Evolutionary conservation across 208 protist genomes (phyloP), one percentile per base, ranked within the genome.

Genomic region (Trypanosoma theileri): DNA sequence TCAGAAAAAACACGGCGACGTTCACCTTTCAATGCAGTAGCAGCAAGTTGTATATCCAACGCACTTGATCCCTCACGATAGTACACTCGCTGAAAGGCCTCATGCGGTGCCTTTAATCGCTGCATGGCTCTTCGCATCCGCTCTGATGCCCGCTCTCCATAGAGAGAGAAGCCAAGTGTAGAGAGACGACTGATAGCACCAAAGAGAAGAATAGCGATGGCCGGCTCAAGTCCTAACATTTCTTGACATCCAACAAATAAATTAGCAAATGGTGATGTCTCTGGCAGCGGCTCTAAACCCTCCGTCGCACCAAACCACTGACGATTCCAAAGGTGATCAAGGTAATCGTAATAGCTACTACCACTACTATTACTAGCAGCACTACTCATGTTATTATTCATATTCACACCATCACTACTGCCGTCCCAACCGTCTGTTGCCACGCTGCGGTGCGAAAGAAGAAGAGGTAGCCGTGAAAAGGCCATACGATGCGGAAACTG

Each of bases 11-110:
- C 79, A 24, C 81, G 77, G 14, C 84, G 77, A 11, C 91, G 91
- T 62, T 93, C 80, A n/a, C 75, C 83, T 72, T 93, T 92, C 31
- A 93, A 74, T 11, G 69, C 73, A 9, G 75, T 83, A 3, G 91
- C 91, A 1, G 88, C 84, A 1, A 90, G 48, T 72, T 96, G 88
- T 70, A 96, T 86, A 22, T 94, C 84, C 58, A 93, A 71, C n/a
- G 88, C 67, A 13, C 81, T 80, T 17, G 88, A 57, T 8, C 71
- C 60, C 40, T 82, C 77, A 63, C 90, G 81, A 77, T 91, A 91
- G 75, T 92, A 93, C 44, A 94, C 71, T 26, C 73, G 69, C 24
- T 93, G 85, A 70, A 92, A 96, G 14, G 66, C 76, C 17, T 91
- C 85, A 59, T 94, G 88, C 51, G 88, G 77, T 17, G 45, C 67